Percentiles rank a stretch among this genome's conserved stretches.
Conservation (phyloP, 768 basidiomycete species). For the Cystobasidium onofrii region DNA sequence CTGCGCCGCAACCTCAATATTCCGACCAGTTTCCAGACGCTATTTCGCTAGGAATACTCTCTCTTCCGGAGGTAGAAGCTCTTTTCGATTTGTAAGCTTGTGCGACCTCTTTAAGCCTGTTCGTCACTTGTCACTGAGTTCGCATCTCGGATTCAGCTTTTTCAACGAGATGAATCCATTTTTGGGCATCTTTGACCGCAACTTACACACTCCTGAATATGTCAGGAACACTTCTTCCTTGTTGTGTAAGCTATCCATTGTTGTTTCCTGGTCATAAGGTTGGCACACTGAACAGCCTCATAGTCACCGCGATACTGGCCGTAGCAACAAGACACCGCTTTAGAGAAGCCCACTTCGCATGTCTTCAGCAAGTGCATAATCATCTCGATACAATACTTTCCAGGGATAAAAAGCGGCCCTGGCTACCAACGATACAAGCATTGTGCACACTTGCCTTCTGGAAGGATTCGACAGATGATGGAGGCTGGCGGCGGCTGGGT, state of each 20-base stretch:
- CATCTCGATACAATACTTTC: slow-evolving; percentile 1
- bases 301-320: slow-evolving; percentile 13
- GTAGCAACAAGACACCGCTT: neutral
- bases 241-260: neutral
- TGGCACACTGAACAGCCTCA: neutral
- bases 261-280: neutral
- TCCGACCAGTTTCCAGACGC: slow-evolving; percentile 22
- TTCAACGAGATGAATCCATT: slow-evolving; percentile 13
- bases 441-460: slow-evolving; percentile 8
- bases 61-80: neutral
- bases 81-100: neutral
- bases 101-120: no score
- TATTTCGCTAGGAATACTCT: neutral
- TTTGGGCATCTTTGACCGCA: slow-evolving; percentile 9
- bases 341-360: neutral
- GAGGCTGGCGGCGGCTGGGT: neutral
- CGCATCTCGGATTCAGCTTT: neutral
- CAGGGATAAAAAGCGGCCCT: neutral
- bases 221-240: slow-evolving; percentile 10
- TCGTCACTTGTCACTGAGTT: no score
- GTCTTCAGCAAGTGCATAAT: neutral
- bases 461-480: slow-evolving; percentile 4
- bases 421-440: slow-evolving; percentile 13
- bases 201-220: neutral
- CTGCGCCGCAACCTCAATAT: neutral